Conservation (phyloP, 2,329 filamentous ascomycete genomes). For the Penicillium sp. region DNA sequence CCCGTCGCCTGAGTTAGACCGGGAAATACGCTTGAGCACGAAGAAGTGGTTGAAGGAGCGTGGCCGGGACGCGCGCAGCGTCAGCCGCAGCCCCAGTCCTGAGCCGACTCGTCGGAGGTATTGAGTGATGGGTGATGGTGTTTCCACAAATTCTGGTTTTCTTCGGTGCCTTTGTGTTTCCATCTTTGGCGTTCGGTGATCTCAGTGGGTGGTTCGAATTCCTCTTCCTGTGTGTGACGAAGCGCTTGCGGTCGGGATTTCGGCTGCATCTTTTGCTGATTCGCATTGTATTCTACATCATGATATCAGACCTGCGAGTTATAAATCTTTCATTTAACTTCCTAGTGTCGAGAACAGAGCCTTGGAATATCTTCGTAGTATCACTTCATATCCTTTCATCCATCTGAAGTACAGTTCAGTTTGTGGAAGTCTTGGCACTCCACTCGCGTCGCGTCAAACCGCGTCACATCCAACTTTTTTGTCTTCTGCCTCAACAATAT, state of each 20-base stretch:
- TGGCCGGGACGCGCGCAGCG: constrained; percentile 77
- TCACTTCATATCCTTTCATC: no score
- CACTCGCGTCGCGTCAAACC: constrained; percentile 15
- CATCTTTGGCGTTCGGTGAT: constrained; percentile 21
- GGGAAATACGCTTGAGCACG: constrained; percentile 78
- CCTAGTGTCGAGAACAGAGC: no score
- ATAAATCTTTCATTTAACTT: constrained; percentile 2
- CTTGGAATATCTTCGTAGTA: no score
- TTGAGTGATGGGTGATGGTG: constrained; percentile 38
- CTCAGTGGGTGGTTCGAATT: constrained; percentile 15
- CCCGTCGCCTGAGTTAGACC: constrained; percentile 78
- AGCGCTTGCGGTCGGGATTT: constrained; percentile 14
- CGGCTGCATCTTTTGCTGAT: constrained; percentile 16
- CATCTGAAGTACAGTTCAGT: neutral
- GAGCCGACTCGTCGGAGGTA: constrained; percentile 71
- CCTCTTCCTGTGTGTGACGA: constrained; percentile 16
- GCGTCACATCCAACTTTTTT: constrained; percentile 6
- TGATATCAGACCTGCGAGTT: constrained; percentile 28
- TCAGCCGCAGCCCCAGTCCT: constrained; percentile 75
- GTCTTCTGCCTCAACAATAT: neutral
- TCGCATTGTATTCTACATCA: constrained; percentile 21
- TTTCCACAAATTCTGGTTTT: constrained; percentile 2
- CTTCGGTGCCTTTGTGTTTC: neutral
- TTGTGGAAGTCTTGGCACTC: constrained; percentile 10
- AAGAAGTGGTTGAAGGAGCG: constrained; percentile 93